Percentiles rank a stretch among this genome's conserved stretches.
These are phyloP conservation scores for Primulina eburnea DNA, from an alignment of 257 asterid species.

Conservation along the genomic window DNA sequence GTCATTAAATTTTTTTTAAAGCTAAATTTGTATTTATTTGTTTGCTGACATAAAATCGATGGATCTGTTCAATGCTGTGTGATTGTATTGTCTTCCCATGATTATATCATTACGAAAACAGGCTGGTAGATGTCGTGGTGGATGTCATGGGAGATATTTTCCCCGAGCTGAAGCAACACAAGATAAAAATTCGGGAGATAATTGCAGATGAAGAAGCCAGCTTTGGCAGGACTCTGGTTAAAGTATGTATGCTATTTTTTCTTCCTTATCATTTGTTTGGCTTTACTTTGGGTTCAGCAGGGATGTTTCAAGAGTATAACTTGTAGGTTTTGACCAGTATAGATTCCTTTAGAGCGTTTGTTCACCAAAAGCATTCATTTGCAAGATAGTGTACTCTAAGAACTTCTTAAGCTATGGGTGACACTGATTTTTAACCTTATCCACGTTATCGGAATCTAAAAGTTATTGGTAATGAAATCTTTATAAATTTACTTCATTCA, in stretches of 20 bases:
- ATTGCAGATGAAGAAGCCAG: slow-evolving; percentile 91
- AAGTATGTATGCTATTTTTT: slow-evolving; percentile 38
- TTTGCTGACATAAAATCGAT: slow-evolving; percentile 4
- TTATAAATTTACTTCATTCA: too few species aligned
- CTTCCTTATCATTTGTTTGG: slow-evolving; percentile 2
- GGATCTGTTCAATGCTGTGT: slow-evolving; percentile 2
- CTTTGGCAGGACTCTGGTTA: slow-evolving; percentile 86
- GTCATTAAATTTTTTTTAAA: too few species aligned
- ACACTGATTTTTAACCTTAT: slow-evolving; percentile 1
- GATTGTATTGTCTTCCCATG: slow-evolving; percentile 16
- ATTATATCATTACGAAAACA: slow-evolving; percentile 32
- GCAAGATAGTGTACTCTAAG: neutral
- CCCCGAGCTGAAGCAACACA: slow-evolving; percentile 78
- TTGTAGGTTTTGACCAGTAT: neutral
- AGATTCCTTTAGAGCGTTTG: neutral
- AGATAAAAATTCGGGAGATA: slow-evolving; percentile 54
- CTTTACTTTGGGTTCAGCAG: slow-evolving; percentile 10
- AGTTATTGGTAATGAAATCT: neutral
- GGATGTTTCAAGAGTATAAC: neutral
- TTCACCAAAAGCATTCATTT: neutral
- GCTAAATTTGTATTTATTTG: slow-evolving; percentile 1
- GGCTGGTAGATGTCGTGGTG: slow-evolving; percentile 78
- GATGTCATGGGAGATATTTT: slow-evolving; percentile 82
- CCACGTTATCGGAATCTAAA: neutral
- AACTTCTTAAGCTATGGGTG: neutral